A percentile compares a stretch with the other conserved stretches of the same genome.
Evolutionary conservation across 345 rosid genomes (phyloP).

Genomic region (Barbarea vulgaris): DNA sequence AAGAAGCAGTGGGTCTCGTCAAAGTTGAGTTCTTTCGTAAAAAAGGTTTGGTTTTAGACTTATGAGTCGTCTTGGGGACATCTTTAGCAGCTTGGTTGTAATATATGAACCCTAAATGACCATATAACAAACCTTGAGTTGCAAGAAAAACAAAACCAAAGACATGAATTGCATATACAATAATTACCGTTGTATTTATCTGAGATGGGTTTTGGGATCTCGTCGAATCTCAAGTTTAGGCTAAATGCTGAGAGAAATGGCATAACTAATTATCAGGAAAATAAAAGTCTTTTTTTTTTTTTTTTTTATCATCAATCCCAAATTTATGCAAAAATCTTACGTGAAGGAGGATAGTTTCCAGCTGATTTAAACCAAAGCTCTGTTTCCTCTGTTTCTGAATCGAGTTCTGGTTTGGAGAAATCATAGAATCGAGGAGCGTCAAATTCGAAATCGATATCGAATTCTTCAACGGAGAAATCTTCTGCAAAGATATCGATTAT

Average conservation of each 20-base stretch:
- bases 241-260: slow-evolving; percentile 19
- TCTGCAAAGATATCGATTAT: slow-evolving; percentile 24
- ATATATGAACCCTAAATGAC: slow-evolving; percentile 38
- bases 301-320: not conserved
- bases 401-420: slow-evolving; percentile 55
- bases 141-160: slow-evolving; percentile 28
- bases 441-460: slow-evolving; percentile 67
- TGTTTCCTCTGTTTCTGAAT: slow-evolving; percentile 49
- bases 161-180: not conserved
- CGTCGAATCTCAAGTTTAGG: slow-evolving; percentile 23
- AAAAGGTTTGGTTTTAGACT: slow-evolving; percentile 37
- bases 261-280: slow-evolving; percentile 3
- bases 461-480: slow-evolving; percentile 27
- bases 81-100: slow-evolving; percentile 29
- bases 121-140: slow-evolving; percentile 19
- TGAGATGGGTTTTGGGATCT: slow-evolving; percentile 26
- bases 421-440: slow-evolving; percentile 71
- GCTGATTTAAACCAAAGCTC: slow-evolving; percentile 70
- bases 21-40: slow-evolving; percentile 55
- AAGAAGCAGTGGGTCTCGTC: slow-evolving; percentile 87
- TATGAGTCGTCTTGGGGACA: slow-evolving; percentile 18
- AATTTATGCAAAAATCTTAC: slow-evolving; percentile 44
- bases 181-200: slow-evolving; percentile 31
- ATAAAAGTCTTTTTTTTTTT: too few relatives aligned
- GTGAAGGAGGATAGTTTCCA: slow-evolving; percentile 67